Evolutionary conservation across 2,329 filamentous ascomycete species (phyloP).

Genomic region (Aspergillus caelatus): DNA sequence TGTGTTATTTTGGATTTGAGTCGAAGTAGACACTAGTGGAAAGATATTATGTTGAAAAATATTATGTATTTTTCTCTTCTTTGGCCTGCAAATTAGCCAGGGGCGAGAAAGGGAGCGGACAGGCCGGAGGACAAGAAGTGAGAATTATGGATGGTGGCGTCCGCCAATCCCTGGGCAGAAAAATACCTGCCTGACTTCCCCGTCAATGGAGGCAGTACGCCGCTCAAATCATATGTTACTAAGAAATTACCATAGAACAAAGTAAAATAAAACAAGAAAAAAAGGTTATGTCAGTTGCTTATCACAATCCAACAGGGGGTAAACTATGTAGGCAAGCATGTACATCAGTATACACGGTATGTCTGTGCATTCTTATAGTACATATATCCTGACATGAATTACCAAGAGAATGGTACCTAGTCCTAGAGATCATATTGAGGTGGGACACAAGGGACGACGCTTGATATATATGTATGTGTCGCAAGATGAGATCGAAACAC

Average conservation of each 20-base stretch:
- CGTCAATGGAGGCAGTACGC: background rate
- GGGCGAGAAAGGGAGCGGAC: background rate
- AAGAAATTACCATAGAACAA: background rate
- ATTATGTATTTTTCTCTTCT: background rate
- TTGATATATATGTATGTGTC: background rate
- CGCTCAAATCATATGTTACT: background rate
- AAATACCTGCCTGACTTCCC: background rate
- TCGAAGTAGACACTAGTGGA: background rate
- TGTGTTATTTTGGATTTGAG: background rate
- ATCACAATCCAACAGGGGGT: background rate
- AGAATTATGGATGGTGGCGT: constrained; percentile 4
- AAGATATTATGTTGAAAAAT: background rate
- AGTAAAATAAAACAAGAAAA: background rate
- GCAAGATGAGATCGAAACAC: background rate
- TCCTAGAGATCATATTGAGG: no score
- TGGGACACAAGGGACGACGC: background rate
- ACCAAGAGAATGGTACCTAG: no score
- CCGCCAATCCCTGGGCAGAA: constrained; percentile 5
- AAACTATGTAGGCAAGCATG: background rate
- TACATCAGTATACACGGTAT: background rate
- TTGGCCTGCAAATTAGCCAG: background rate
- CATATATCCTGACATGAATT: background rate
- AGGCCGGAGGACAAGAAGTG: background rate
- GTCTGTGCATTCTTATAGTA: background rate
- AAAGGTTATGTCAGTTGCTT: background rate